Percentiles rank a stretch among this genome's conserved stretches.
Conservation (phyloP, 192 early-diverging fungal genomes). For the Backusella circina region DNA sequence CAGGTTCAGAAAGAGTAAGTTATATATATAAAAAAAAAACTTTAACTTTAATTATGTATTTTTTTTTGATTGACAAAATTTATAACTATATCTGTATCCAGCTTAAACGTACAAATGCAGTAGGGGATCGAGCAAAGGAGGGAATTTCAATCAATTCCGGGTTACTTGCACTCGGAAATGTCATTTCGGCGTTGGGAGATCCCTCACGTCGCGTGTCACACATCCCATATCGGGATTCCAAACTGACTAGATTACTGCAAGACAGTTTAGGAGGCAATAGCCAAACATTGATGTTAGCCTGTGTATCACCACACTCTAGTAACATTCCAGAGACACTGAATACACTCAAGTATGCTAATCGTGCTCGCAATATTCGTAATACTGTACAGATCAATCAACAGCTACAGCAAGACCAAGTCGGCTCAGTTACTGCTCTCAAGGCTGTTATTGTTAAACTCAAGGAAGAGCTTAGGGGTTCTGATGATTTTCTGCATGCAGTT, state of each 20-base stretch:
- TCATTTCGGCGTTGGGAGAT: constrained; percentile 94
- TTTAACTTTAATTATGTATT: neutral
- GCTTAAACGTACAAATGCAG: constrained; percentile 87
- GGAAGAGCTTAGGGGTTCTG: constrained; percentile 39
- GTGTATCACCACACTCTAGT: constrained; percentile 75
- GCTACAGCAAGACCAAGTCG: constrained; percentile 43
- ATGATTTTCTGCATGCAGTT: constrained; percentile 9
- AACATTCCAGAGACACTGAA: constrained; percentile 88
- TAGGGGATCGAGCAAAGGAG: constrained; percentile 90
- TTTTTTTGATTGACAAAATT: constrained; percentile 17
- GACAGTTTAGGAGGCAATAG: constrained; percentile 93
- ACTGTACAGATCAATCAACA: constrained; percentile 73
- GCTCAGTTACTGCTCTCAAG: constrained; percentile 49
- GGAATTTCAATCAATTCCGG: constrained; percentile 96
- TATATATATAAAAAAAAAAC: neutral
- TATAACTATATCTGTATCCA: constrained; percentile 17
- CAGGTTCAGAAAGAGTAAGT: constrained; percentile 85
- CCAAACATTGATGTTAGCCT: constrained; percentile 93
- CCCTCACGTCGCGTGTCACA: constrained; percentile 56
- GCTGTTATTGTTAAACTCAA: constrained; percentile 56
- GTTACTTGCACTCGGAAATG: constrained; percentile 92
- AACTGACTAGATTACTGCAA: constrained; percentile 93
- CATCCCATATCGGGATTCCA: constrained; percentile 94
- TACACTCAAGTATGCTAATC: constrained; percentile 96
- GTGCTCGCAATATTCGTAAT: constrained; percentile 94